Evolutionary conservation across 148 eudicot species (phyloP).

Genomic region (Silene latifolia): DNA sequence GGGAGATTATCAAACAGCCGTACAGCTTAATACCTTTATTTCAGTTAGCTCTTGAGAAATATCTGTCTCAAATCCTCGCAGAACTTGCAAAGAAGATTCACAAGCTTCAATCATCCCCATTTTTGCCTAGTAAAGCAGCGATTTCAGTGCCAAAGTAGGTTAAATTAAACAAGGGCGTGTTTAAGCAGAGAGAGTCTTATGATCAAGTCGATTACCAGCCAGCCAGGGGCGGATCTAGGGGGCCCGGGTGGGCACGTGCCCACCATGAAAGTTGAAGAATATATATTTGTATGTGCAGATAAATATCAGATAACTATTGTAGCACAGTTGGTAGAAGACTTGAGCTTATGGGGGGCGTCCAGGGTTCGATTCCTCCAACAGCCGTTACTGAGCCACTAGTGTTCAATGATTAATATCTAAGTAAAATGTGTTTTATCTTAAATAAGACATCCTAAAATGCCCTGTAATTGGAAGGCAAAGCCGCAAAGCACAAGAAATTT

Average conservation of each 20-base stretch:
- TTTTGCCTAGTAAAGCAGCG: slow-evolving; percentile 55
- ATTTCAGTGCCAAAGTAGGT: slow-evolving; percentile 1
- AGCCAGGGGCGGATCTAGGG: slow-evolving; percentile 73
- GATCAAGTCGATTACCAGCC: slow-evolving; percentile 63
- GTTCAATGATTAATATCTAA: no score
- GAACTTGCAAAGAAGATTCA: slow-evolving; percentile 84
- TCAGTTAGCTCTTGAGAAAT: slow-evolving; percentile 44
- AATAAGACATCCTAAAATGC: no score
- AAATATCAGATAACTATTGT: no score
- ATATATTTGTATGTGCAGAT: no score
- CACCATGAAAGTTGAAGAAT: no score
- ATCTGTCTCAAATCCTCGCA: slow-evolving; percentile 69
- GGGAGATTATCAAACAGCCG: not conserved
- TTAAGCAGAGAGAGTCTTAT: not conserved
- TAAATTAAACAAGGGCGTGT: not conserved
- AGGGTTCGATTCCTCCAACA: no score
- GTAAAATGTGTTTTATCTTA: no score
- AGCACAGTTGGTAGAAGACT: no score
- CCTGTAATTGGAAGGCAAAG: no score
- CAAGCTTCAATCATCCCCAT: slow-evolving; percentile 83
- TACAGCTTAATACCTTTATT: slow-evolving; percentile 41
- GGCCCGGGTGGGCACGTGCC: no score
- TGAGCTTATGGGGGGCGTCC: no score
- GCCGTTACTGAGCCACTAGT: no score
- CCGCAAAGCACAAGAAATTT: not conserved